Percentiles rank a stretch among this genome's conserved stretches.
These are phyloP conservation scores for Entophlyctis helioformis DNA, from an alignment of 192 early-diverging fungal genomes.

Conservation along the genomic window DNA sequence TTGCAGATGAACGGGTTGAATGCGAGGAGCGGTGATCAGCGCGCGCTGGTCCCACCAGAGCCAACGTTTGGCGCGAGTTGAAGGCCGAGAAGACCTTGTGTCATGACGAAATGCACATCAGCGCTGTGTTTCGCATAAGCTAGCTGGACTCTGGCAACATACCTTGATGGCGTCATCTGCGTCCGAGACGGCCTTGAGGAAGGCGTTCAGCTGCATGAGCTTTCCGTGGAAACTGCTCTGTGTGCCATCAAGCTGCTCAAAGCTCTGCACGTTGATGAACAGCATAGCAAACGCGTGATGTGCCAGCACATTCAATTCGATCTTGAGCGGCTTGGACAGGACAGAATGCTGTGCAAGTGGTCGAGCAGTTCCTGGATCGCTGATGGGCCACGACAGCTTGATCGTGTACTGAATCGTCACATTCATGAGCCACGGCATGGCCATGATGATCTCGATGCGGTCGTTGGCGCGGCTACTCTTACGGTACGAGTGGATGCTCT, in stretches of 20 bases:
- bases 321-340: conserved; percentile 13
- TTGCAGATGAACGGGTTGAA: too few relatives aligned
- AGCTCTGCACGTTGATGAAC: conserved; percentile 30
- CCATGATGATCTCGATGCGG: conserved; percentile 31
- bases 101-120: too few relatives aligned
- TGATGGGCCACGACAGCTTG: conserved; percentile 18
- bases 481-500: conserved; percentile 11
- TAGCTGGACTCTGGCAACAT: not conserved
- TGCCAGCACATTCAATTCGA: conserved; percentile 38
- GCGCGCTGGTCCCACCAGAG: too few relatives aligned
- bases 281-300: conserved; percentile 33
- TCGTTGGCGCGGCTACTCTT: not conserved
- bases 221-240: conserved; percentile 10
- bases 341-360: not conserved
- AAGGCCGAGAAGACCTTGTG: too few relatives aligned
- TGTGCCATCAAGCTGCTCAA: conserved; percentile 10
- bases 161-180: conserved; percentile 26
- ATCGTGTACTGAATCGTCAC: conserved; percentile 41
- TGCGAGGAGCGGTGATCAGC: too few relatives aligned
- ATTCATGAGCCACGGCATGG: conserved; percentile 26
- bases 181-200: conserved; percentile 23
- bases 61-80: too few relatives aligned
- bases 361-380: not conserved
- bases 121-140: too few relatives aligned
- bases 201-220: conserved; percentile 24